phyloP scores from a whole-genome alignment of 176 grass and related monocot species.

The Secale cereale region DNA sequence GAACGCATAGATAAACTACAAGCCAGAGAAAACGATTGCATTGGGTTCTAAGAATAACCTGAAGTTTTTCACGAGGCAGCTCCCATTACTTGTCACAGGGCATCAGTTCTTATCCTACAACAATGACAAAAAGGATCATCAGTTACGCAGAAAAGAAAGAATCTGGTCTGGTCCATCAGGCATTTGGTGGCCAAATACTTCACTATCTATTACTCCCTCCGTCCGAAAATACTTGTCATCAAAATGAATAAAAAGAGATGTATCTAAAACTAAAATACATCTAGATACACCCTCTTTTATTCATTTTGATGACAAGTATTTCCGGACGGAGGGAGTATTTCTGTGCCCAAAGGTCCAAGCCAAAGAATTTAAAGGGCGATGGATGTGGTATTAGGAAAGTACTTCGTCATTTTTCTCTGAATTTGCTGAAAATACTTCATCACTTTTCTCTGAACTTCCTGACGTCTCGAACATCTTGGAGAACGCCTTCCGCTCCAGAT shows the following conservation, averaged over 20 bases:
- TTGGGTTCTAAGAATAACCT: neutral
- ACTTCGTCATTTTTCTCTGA: conserved; percentile 49
- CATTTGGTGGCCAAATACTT: neutral
- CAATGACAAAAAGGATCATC: neutral
- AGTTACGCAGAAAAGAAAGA: neutral
- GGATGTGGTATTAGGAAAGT: conserved; percentile 14
- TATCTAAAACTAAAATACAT: no score
- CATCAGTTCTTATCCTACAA: conserved; percentile 30
- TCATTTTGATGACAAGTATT: no score
- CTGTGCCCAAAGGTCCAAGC: neutral
- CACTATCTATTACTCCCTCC: neutral
- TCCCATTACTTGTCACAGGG: neutral
- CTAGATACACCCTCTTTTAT: no score
- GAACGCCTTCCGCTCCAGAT: conserved; percentile 75
- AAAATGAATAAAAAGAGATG: no score
- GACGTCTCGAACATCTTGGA: conserved; percentile 84
- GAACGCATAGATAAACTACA: neutral
- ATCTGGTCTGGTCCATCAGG: neutral
- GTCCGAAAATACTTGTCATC: no score
- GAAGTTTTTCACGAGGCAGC: neutral
- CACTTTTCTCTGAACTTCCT: conserved; percentile 52
- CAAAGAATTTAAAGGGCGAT: neutral
- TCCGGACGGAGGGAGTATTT: no score
- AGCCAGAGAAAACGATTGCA: neutral
- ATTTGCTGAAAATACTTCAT: conserved; percentile 29